Evolutionary conservation across 2,329 filamentous ascomycete genomes (phyloP), one percentile per base, ranked within the genome.

Genomic region (Monosporascus ibericus): DNA sequence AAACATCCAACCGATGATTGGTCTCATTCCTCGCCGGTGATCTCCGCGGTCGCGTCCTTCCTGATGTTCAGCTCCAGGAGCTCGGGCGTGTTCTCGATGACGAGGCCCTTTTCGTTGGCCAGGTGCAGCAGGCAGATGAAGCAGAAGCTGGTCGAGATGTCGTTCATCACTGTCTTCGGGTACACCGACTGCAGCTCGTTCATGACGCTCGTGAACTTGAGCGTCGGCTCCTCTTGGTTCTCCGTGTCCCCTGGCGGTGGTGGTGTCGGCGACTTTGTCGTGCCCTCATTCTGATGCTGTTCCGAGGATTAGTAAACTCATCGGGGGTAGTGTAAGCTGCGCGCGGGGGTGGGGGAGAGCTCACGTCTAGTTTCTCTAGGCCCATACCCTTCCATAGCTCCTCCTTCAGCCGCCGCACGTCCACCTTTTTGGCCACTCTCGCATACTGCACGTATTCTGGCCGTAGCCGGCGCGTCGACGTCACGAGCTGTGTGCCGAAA

Each of bases 101-200:
- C 78, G 39, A 96, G 75, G 0, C 92, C 92, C 73, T 95, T 92
- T 67, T 96, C 92, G 71, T 96, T 96, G 54, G 92, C 92, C 63
- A 96, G 68, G 71, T 96, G 92, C 58, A 96, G 74, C 53, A 96
- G 73, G 63, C 89, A 95, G 65, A 99, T 99, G 72, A 97, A 99
- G 68, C 94, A 95, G 71, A 75, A 87, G 57, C 82, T 95, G 0
- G 94, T 99, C 37, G 91, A 96, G 64, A 99, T 97, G 70, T 99
- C 94, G 55, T 87, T 85, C 84, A 99, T 89, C 55, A 85, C 83
- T 60, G 88, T 80, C 68, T 89, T 88, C 11, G 91, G 86, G 65
- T 99, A 99, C 7, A 96, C 90, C 5, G 78, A 72, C 67, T 95
- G 88, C 47, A 99, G 75, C 56, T 86, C 86, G 67, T 95, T 95